Percentiles rank a stretch among this genome's conserved stretches.
Conservation (phyloP, 116 monocot species). For the Posidonia oceanica region DNA sequence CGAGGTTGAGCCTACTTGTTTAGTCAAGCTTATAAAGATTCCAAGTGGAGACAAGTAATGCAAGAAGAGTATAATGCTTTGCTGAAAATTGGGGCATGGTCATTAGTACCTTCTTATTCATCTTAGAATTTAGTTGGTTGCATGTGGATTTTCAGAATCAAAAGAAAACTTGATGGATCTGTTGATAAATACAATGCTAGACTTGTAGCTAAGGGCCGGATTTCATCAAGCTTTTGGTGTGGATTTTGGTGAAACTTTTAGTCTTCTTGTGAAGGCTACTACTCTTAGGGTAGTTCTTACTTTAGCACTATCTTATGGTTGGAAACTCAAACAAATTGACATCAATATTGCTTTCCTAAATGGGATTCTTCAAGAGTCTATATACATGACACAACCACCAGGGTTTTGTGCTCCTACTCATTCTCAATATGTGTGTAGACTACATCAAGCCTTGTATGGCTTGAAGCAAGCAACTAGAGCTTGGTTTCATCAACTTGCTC, state of each 20-base stretch:
- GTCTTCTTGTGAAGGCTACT: not conserved
- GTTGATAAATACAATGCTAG: not conserved
- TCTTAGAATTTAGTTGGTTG: not conserved
- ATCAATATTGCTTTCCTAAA: not conserved
- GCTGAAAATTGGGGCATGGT: not conserved
- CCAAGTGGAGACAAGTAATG: not conserved
- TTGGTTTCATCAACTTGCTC: not conserved
- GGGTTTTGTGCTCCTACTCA: not conserved
- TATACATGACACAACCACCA: not conserved
- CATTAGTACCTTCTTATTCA: not conserved
- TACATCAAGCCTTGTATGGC: not conserved
- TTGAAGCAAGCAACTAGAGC: constrained; percentile 1
- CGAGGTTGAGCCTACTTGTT: too few relatives aligned
- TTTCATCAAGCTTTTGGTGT: not conserved
- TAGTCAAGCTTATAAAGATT: too few relatives aligned
- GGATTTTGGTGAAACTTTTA: not conserved
- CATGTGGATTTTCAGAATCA: constrained; percentile 1
- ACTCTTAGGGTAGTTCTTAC: not conserved
- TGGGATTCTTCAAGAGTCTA: not conserved
- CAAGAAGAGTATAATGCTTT: not conserved
- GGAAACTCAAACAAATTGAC: not conserved
- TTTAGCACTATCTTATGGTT: not conserved
- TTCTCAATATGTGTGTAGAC: not conserved
- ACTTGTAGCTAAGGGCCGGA: constrained; percentile 5
- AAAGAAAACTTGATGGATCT: not conserved